These are phyloP conservation scores for Micractinium sp. DNA, from an alignment of 139 green algal genomes.

Conservation along the genomic window DNA sequence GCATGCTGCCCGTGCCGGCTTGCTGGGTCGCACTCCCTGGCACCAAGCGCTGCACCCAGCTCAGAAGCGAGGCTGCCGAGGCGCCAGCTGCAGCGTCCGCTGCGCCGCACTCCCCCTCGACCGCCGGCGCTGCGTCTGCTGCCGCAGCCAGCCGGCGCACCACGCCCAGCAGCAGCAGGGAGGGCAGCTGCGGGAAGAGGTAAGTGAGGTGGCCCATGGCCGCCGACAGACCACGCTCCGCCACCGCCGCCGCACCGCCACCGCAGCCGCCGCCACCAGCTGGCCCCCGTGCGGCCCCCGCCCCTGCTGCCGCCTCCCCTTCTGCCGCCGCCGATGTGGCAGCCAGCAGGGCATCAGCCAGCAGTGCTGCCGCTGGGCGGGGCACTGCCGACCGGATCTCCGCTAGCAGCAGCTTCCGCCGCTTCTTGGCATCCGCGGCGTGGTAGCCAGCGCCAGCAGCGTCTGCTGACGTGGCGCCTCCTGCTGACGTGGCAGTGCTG, in stretches of 20 bases:
- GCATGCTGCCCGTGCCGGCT: not conserved
- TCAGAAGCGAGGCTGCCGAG: not conserved
- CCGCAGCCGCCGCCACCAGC: not conserved
- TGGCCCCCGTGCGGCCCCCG: not conserved
- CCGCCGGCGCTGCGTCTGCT: not conserved
- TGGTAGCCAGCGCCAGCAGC: slow-evolving; percentile 35
- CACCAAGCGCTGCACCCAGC: slow-evolving; percentile 15
- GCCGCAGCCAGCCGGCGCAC: slow-evolving; percentile 34
- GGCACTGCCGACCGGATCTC: slow-evolving; percentile 61
- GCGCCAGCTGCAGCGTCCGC: not conserved
- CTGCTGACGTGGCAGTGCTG: not conserved
- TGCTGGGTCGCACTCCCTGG: not conserved
- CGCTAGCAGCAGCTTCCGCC: slow-evolving; percentile 45
- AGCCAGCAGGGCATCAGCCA: slow-evolving; percentile 55
- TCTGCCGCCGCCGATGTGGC: not conserved
- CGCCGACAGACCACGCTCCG: not conserved
- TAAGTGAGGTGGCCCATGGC: slow-evolving; percentile 26
- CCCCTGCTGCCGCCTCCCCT: not conserved
- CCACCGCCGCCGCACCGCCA: not conserved
- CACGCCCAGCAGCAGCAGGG: slow-evolving; percentile 40
- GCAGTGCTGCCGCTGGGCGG: slow-evolving; percentile 37
- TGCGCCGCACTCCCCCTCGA: too few relatives aligned
- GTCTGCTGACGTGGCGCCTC: too few relatives aligned
- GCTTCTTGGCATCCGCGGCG: slow-evolving; percentile 45
- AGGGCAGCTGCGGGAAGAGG: slow-evolving; percentile 40